These are phyloP conservation scores for Amyloporia xantha DNA, from an alignment of 768 basidiomycete species.

Conservation along the genomic window DNA sequence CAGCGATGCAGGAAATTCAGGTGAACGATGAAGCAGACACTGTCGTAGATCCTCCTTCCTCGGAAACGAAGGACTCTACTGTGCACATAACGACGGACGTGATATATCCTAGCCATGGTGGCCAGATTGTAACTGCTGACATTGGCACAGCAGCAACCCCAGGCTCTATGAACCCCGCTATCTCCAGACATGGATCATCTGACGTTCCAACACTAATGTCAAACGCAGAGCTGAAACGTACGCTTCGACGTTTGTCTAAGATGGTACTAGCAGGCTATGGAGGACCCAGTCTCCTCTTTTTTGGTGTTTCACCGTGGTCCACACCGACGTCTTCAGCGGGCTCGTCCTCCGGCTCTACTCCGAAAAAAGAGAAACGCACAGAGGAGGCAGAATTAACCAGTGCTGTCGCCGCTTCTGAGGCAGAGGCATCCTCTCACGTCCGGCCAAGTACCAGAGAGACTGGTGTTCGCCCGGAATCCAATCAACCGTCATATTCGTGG, in stretches of 20 bases:
- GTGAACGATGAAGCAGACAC: slow-evolving; percentile 38
- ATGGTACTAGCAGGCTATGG: slow-evolving; percentile 83
- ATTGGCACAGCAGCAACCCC: slow-evolving; percentile 49
- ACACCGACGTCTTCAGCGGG: slow-evolving; percentile 14
- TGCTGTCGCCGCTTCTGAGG: slow-evolving; percentile 67
- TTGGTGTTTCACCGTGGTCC: slow-evolving; percentile 47
- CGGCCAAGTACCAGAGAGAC: background rate
- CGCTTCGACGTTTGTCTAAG: slow-evolving; percentile 73
- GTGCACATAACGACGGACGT: slow-evolving; percentile 69
- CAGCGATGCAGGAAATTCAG: slow-evolving; percentile 58
- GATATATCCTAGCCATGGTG: slow-evolving; percentile 57
- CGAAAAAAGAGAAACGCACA: slow-evolving; percentile 24
- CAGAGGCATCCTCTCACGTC: slow-evolving; percentile 35
- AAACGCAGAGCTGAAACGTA: slow-evolving; percentile 52
- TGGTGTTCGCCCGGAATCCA: slow-evolving; percentile 3
- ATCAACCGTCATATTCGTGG: slow-evolving; percentile 52
- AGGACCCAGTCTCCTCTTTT: slow-evolving; percentile 74
- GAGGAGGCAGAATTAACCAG: slow-evolving; percentile 60
- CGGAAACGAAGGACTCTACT: slow-evolving; percentile 35
- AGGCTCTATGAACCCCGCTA: background rate
- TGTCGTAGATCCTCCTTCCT: background rate
- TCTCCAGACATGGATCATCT: background rate
- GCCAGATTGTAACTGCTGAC: slow-evolving; percentile 75
- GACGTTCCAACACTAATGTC: slow-evolving; percentile 6
- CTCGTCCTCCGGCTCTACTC: slow-evolving; percentile 14